Percentiles rank a stretch among this genome's conserved stretches.
Conservation (phyloP, 2,329 filamentous ascomycete species). For the Epicoccum sorghinum region DNA sequence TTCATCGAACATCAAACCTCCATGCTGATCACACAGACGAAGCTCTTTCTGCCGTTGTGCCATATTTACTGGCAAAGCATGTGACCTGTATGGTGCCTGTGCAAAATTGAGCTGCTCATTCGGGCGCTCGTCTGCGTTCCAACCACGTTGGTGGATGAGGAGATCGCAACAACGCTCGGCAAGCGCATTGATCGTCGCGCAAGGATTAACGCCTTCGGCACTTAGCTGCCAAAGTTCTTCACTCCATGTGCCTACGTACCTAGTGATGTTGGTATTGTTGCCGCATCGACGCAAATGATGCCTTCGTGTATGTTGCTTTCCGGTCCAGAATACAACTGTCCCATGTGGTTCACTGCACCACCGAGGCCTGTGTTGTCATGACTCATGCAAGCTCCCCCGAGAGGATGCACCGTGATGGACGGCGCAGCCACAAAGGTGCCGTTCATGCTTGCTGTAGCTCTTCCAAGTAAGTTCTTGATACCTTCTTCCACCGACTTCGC, state of each 20-base stretch:
- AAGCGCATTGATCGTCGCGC: conserved; percentile 72
- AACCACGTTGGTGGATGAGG: conserved; percentile 42
- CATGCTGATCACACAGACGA: not conserved
- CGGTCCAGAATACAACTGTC: conserved; percentile 63
- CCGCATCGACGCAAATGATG: conserved; percentile 2
- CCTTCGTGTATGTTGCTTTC: conserved; percentile 51
- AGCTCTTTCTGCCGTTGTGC: not conserved
- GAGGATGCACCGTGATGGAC: conserved; percentile 70
- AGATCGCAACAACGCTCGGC: conserved; percentile 67
- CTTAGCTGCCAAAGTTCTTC: not conserved
- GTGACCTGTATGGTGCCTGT: not conserved
- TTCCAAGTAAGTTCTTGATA: not conserved
- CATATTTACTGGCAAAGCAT: not conserved
- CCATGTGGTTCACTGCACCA: conserved; percentile 67
- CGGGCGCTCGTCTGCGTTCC: conserved; percentile 45
- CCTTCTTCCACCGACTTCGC: not conserved
- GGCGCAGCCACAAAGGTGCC: conserved; percentile 66
- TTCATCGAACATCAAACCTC: conserved; percentile 1
- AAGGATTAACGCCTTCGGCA: conserved; percentile 61
- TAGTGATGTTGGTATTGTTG: conserved; percentile 1
- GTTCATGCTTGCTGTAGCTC: conserved; percentile 57
- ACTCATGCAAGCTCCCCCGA: conserved; percentile 70
- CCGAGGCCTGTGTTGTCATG: conserved; percentile 61
- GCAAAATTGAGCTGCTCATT: not conserved
- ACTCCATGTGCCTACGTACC: not conserved